These are phyloP conservation scores for Arabidopsis arenosa DNA, from an alignment of 345 rosid species.

Conservation along the genomic window DNA sequence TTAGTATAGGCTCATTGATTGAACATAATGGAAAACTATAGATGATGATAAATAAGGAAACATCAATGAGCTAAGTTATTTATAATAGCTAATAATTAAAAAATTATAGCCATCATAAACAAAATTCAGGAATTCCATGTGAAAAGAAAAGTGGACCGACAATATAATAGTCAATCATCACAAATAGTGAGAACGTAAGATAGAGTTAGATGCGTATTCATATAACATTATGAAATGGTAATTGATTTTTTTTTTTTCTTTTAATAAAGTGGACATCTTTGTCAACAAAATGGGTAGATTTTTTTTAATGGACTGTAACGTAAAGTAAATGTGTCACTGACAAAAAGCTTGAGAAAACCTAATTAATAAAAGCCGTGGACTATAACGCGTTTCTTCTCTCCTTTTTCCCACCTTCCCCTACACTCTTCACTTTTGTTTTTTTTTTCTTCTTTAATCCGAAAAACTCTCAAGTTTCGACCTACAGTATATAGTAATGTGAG, in stretches of 20 bases:
- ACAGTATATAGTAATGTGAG: background rate
- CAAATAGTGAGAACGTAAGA: slow-evolving; percentile 18
- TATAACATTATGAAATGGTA: slow-evolving; percentile 26
- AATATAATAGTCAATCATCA: slow-evolving; percentile 40
- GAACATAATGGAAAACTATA: slow-evolving; percentile 29
- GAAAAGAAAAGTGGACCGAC: slow-evolving; percentile 40
- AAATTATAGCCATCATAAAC: slow-evolving; percentile 2
- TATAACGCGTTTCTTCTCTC: slow-evolving; percentile 21
- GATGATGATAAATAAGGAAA: slow-evolving; percentile 28
- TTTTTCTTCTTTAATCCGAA: background rate
- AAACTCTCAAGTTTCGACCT: background rate
- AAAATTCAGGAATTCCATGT: slow-evolving; percentile 26
- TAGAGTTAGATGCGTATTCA: slow-evolving; percentile 26
- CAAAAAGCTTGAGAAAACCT: slow-evolving; percentile 19
- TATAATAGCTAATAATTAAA: slow-evolving; percentile 23
- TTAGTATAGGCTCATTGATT: slow-evolving; percentile 29
- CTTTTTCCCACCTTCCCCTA: slow-evolving; percentile 17
- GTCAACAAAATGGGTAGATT: slow-evolving; percentile 32
- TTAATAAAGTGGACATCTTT: slow-evolving; percentile 31
- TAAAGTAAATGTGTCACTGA: slow-evolving; percentile 40
- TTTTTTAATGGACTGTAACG: slow-evolving; percentile 20
- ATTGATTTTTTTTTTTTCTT: background rate
- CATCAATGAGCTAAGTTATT: slow-evolving; percentile 22
- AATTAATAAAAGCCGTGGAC: slow-evolving; percentile 24
- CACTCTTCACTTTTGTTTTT: slow-evolving; percentile 4